Base-by-base conservation (phyloP, 2,329 filamentous ascomycete species). In the Aspergillus sp. region DNA sequence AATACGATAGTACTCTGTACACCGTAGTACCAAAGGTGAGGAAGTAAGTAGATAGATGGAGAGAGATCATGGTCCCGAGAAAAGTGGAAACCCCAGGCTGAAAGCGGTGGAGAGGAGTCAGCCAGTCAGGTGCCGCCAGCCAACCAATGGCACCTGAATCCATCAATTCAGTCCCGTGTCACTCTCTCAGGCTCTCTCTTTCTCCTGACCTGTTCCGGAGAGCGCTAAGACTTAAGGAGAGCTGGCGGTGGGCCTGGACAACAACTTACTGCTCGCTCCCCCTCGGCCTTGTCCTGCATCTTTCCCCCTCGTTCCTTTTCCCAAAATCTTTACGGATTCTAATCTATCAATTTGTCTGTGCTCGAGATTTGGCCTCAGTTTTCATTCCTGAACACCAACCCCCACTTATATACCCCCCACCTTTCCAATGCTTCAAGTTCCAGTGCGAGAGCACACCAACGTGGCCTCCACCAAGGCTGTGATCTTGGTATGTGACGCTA, bases 391-490 rank as follows among this genome's bases (percentile, higher is more conserved):
- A 58, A 41, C 30, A 53, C 23, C 32, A 13, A 15, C 54, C 19
- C 55, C 58, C 38, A 55, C 55, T 58, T 51, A 32, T 58, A 58
- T 58, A 36, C 36, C 47, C 55, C 32, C 60, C 54, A 55, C 63
- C 62, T 59, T 61, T 67, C 62, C 66, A 64, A 81, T 81, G 79
- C 74, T 82, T 63, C 76, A 81, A 63, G 73, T 82, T 53, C 80
- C 80, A 53, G 69, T 76, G 55, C 74, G 79, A 66, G 79, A 79
- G 64, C 71, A 75, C 57, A 63, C 68, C 64, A 74, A 73, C 62
- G 72, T 77, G 67, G 85, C 87, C 73, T 85, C 88, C 66, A 97
- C 93, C 76, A 98, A 97, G 82, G 94, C 94, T 68, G 89, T 97
- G 69, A 97, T 98, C 79, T 82, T 98, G 83, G 93, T 97, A 84